Evolutionary conservation across 768 basidiomycete genomes (phyloP).

Genomic region (Auriscalpium vulgare): DNA sequence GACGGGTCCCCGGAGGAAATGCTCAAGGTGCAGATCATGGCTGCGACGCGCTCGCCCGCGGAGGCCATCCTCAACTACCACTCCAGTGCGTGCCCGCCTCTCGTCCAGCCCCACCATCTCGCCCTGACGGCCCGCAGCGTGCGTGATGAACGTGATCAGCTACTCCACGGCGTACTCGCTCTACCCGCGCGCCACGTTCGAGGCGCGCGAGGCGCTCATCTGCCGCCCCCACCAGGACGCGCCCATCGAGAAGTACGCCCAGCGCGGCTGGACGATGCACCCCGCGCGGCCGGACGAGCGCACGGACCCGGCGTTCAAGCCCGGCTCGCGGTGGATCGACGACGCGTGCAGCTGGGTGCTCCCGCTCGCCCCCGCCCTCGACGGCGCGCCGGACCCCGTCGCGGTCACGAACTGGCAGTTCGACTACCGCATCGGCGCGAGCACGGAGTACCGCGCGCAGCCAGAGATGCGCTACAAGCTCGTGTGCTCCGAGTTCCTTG

Average conservation of each 20-base stretch:
- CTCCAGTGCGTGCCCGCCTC: not conserved
- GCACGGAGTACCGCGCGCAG: too few relatives aligned
- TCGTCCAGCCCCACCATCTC: too few relatives aligned
- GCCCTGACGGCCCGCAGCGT: slow-evolving; percentile 19
- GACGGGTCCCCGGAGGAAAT: not conserved
- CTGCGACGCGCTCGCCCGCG: slow-evolving; percentile 20
- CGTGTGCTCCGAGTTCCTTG: not conserved
- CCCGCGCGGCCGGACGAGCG: not conserved
- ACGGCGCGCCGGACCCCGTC: not conserved
- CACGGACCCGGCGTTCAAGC: slow-evolving; percentile 14
- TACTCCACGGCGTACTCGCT: slow-evolving; percentile 32
- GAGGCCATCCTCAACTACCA: slow-evolving; percentile 22
- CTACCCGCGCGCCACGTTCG: slow-evolving; percentile 35
- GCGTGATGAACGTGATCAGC: slow-evolving; percentile 38
- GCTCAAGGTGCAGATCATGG: slow-evolving; percentile 31
- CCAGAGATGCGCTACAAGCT: not conserved
- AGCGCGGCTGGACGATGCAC: slow-evolving; percentile 29
- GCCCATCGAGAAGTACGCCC: slow-evolving; percentile 26
- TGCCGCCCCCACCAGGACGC: slow-evolving; percentile 3
- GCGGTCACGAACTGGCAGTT: not conserved
- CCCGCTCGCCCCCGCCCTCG: slow-evolving; percentile 13
- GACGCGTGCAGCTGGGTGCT: slow-evolving; percentile 26
- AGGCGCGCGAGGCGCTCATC: slow-evolving; percentile 22
- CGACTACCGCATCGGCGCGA: not conserved
- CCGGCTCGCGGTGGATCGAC: slow-evolving; percentile 22